Evolutionary conservation across 1,139 yeast genomes (phyloP).

Genomic region (Eremothecium cymbalariae): DNA sequence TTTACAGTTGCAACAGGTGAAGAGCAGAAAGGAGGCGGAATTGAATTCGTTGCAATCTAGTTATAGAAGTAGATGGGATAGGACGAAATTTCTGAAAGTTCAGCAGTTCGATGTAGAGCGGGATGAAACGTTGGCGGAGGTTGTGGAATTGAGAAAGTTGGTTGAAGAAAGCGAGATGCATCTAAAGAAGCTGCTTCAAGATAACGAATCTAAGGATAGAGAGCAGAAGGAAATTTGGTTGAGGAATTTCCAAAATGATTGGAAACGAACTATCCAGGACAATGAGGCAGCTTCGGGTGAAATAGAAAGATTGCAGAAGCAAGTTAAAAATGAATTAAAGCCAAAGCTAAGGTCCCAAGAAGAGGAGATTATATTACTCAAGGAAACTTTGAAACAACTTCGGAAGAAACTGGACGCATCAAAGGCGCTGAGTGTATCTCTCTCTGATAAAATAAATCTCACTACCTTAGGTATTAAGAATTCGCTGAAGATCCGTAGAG

Average conservation of each 20-base stretch:
- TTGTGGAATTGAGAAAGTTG: constrained; percentile 20
- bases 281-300: constrained; percentile 16
- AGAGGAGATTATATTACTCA: constrained; percentile 15
- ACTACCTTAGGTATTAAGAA: constrained; percentile 13
- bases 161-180: constrained; percentile 24
- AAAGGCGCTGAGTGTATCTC: constrained; percentile 6
- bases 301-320: constrained; percentile 16
- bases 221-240: constrained; percentile 25
- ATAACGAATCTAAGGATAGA: constrained; percentile 20
- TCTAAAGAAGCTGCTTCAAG: constrained; percentile 18
- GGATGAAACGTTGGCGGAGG: constrained; percentile 19
- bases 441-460: constrained; percentile 9
- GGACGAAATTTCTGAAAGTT: constrained; percentile 31
- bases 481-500: constrained; percentile 16
- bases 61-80: constrained; percentile 34
- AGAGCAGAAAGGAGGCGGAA: constrained; percentile 34
- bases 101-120: constrained; percentile 29
- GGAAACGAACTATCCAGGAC: constrained; percentile 19
- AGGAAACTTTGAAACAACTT: constrained; percentile 18
- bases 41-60: constrained; percentile 36
- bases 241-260: constrained; percentile 19
- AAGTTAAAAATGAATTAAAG: constrained; percentile 16
- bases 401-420: constrained; percentile 17
- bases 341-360: constrained; percentile 16
- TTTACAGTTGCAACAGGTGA: constrained; percentile 33